Evolutionary conservation across 1,139 yeast genomes (phyloP).

Genomic region (Scheffersomyces titani): DNA sequence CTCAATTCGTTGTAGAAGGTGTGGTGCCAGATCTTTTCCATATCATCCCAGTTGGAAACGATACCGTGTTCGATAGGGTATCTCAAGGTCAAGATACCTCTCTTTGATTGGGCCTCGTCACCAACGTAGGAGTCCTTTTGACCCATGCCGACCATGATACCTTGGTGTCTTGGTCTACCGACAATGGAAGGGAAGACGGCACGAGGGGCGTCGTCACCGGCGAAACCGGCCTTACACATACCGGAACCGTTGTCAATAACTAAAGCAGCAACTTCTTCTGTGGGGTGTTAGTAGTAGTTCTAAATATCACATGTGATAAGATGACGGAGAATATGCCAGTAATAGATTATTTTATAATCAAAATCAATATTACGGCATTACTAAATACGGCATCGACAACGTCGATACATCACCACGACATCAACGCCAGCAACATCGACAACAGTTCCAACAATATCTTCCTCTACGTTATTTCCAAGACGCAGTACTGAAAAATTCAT

Average conservation of each 20-base stretch:
- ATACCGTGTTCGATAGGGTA: constrained; percentile 99
- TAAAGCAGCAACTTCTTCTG: constrained; percentile 64
- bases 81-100: constrained; percentile 98
- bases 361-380: constrained; percentile 1
- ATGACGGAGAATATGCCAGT: not conserved
- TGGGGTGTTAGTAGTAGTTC: constrained; percentile 19
- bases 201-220: constrained; percentile 99
- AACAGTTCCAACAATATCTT: no score
- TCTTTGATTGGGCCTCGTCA: constrained; percentile 99
- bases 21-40: constrained; percentile 99
- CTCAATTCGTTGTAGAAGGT: constrained; percentile 96
- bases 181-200: constrained; percentile 99
- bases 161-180: constrained; percentile 99
- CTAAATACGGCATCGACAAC: not conserved
- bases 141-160: constrained; percentile 99
- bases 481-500: not conserved
- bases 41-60: constrained; percentile 99
- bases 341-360: not conserved
- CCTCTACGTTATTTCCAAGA: not conserved
- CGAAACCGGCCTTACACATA: constrained; percentile 99
- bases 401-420: not conserved
- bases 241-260: constrained; percentile 99
- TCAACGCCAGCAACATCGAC: not conserved
- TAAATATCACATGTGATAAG: not conserved
- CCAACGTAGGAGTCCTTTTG: constrained; percentile 99